Percentiles rank a stretch among this genome's conserved stretches.
Conservation (phyloP, 768 basidiomycete species). For the Rickenella mellea region DNA sequence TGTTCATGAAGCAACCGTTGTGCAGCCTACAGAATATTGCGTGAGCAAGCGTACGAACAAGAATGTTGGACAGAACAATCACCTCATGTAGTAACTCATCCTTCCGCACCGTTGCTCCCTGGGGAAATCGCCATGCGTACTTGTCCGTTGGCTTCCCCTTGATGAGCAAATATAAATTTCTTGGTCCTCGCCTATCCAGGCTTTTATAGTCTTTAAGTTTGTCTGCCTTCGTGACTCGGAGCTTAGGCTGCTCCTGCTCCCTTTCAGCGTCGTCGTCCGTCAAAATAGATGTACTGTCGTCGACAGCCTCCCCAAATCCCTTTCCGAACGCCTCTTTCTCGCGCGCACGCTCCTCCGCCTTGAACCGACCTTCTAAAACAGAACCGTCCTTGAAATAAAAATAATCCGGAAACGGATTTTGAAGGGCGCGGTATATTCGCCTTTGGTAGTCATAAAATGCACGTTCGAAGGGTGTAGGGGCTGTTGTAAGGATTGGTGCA, state of each 20-base stretch:
- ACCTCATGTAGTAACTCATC: constrained; percentile 77
- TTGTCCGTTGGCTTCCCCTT: constrained; percentile 37
- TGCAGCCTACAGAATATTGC: constrained; percentile 48
- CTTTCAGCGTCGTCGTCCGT: constrained; percentile 23
- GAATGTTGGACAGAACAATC: constrained; percentile 14
- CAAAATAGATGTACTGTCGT: constrained; percentile 39
- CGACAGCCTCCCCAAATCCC: constrained; percentile 40
- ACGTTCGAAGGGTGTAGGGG: constrained; percentile 63
- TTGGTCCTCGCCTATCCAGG: constrained; percentile 72
- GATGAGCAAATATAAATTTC: constrained; percentile 85
- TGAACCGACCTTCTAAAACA: constrained; percentile 73
- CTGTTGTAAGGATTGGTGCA: constrained; percentile 64
- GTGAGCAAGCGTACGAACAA: background rate
- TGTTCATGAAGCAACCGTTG: constrained; percentile 57
- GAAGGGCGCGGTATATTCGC: constrained; percentile 74
- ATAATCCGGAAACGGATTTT: constrained; percentile 80
- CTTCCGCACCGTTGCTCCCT: constrained; percentile 42
- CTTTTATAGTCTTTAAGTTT: constrained; percentile 51
- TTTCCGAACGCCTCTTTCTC: constrained; percentile 70
- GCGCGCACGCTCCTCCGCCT: constrained; percentile 60
- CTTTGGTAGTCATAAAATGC: constrained; percentile 80
- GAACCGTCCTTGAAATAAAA: constrained; percentile 95
- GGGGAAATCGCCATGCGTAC: constrained; percentile 75
- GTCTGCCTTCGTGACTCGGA: constrained; percentile 57
- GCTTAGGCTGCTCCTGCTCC: constrained; percentile 52